These are phyloP conservation scores for Termitomyces sp. DNA, from an alignment of 768 basidiomycete species.

Conservation along the genomic window DNA sequence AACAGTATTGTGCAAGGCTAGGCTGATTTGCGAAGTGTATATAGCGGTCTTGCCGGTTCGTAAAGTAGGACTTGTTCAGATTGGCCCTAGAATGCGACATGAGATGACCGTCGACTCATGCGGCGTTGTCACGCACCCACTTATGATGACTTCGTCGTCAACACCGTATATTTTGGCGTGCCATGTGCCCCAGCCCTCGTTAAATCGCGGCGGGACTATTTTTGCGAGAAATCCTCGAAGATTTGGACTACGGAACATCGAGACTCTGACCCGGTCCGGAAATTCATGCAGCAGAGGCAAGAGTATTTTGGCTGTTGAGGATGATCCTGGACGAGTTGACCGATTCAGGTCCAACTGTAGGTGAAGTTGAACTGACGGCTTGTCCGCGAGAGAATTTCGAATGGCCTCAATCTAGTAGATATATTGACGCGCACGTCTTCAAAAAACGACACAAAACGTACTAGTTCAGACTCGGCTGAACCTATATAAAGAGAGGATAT, in stretches of 20 bases:
- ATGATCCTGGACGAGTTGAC: constrained; percentile 66
- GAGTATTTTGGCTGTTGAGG: constrained; percentile 63
- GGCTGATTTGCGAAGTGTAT: constrained; percentile 63
- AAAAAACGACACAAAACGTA: constrained; percentile 29
- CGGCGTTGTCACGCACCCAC: constrained; percentile 58
- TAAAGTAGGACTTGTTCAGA: constrained; percentile 88
- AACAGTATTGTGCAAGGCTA: constrained; percentile 75
- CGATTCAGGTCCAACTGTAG: constrained; percentile 81
- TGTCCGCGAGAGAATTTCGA: constrained; percentile 48
- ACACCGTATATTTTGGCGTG: constrained; percentile 94
- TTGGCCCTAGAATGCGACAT: constrained; percentile 63
- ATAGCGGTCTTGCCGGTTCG: constrained; percentile 93
- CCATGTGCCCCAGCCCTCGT: constrained; percentile 99
- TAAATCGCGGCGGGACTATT: constrained; percentile 86
- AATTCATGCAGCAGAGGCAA: constrained; percentile 70
- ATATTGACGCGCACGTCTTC: not conserved
- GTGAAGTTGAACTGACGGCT: constrained; percentile 59
- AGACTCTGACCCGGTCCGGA: constrained; percentile 67
- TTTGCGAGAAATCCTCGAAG: constrained; percentile 69
- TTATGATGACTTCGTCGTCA: constrained; percentile 90
- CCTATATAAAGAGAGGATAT: constrained; percentile 91
- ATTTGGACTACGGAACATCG: constrained; percentile 85
- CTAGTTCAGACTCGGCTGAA: constrained; percentile 71
- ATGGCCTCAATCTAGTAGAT: constrained; percentile 66
- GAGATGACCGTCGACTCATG: not conserved